Percentiles rank a stretch among this genome's conserved stretches.
phyloP scores from a whole-genome alignment of 805 yeast genomes.

The Hanseniaspora lachancei region DNA sequence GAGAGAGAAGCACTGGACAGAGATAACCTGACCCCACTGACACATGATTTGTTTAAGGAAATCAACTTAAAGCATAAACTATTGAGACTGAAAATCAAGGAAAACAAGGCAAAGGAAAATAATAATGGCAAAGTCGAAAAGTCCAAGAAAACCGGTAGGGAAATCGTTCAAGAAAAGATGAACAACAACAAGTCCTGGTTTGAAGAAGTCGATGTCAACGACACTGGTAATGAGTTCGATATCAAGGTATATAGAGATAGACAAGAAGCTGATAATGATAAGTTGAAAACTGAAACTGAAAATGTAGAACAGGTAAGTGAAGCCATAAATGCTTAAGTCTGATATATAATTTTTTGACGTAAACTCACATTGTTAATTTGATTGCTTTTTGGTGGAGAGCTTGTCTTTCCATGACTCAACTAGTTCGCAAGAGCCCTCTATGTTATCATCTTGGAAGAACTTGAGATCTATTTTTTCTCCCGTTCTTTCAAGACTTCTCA shows the following conservation, averaged over 20 bases:
- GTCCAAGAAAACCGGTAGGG: slow-evolving; percentile 49
- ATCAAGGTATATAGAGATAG: slow-evolving; percentile 33
- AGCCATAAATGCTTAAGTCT: not conserved
- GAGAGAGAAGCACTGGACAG: slow-evolving; percentile 77
- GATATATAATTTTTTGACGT: not conserved
- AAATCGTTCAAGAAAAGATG: slow-evolving; percentile 49
- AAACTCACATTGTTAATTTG: not conserved
- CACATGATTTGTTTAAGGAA: slow-evolving; percentile 58
- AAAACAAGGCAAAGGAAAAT: slow-evolving; percentile 20
- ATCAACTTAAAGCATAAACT: slow-evolving; percentile 69
- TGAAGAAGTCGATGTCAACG: slow-evolving; percentile 28
- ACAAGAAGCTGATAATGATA: slow-evolving; percentile 24
- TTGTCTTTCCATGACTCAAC: not conserved
- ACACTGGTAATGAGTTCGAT: slow-evolving; percentile 30
- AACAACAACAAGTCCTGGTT: slow-evolving; percentile 44
- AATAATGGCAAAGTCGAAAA: slow-evolving; percentile 30
- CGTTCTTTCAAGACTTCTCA: slow-evolving; percentile 13
- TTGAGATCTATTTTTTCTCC: slow-evolving; percentile 18
- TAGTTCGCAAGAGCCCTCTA: slow-evolving; percentile 19
- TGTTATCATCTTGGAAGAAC: slow-evolving; percentile 23
- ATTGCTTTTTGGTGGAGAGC: not conserved
- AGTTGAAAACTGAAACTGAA: slow-evolving; percentile 19
- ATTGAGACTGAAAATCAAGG: slow-evolving; percentile 36
- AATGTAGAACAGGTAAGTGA: slow-evolving; percentile 16
- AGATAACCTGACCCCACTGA: slow-evolving; percentile 68